Base-by-base conservation (phyloP, 169 alveolate species). In the Cryptosporidium meleagridis region DNA sequence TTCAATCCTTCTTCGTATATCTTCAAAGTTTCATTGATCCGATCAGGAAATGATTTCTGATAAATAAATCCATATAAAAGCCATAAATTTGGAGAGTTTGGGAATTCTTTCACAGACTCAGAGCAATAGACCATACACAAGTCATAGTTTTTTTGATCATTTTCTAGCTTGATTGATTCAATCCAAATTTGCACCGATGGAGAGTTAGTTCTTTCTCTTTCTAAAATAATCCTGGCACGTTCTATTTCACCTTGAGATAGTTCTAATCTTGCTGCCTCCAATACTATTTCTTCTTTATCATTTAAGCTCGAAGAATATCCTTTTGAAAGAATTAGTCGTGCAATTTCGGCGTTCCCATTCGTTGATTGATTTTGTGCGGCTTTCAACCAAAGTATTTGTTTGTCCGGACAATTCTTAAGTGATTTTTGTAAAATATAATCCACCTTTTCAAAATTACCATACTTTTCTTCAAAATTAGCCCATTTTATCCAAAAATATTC, bases 401-500 rank as follows among this genome's bases (percentile, higher is more conserved):
- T 95, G 18, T 95, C 95, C 2, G 99, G 98, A 86, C 99, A 97
- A 87, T 92, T 45, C 69, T 31, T 67, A 9, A 51, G 29, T 45
- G 93, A 95, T 61, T 93, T 69, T 62, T 93, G 93, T 51, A 96
- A 94, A 18, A 96, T 97, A 10, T 71, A 92, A 65, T 95, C 97
- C 44, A 95, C 94, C 45, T 93, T 92, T 51, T 95, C 96, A 16
- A 95, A 85, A 8, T 96, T 93, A 61, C 99, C 99, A 85, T 94
- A 95, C 73, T 96, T 91, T 45, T 97, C 94, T 91, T 98, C 99
- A 52, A 98, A 94, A 69, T 97, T 98, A n/a, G 98, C 98, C 72
- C 97, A 93, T n/a, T 96, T 97, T 62, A 97, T 85, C 99, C 99
- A 98, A 18, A 97, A 55, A 14, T 92, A 85, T 71, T 95, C 95